These are phyloP conservation scores for Seiridium cupressi DNA, from an alignment of 2,329 filamentous ascomycete genomes.

Conservation along the genomic window DNA sequence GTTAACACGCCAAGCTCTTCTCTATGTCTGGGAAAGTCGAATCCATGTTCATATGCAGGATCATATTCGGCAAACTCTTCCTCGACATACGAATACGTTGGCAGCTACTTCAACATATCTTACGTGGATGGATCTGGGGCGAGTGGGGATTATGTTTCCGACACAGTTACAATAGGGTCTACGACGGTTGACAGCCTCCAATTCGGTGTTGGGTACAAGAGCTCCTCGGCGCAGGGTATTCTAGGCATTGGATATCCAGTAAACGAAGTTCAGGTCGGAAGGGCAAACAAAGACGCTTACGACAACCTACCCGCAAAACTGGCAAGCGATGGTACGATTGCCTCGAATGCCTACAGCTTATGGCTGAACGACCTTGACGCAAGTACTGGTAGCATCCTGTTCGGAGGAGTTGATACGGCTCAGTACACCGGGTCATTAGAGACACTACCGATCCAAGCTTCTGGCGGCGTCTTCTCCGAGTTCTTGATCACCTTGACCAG, in stretches of 20 bases:
- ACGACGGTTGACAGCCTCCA: conserved; percentile 56
- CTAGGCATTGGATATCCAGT: conserved; percentile 78
- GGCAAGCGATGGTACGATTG: conserved; percentile 58
- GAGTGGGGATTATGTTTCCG: conserved; percentile 75
- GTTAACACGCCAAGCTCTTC: conserved; percentile 64
- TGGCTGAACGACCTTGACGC: conserved; percentile 73
- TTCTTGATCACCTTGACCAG: conserved; percentile 69
- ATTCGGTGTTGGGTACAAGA: conserved; percentile 71
- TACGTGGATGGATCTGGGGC: conserved; percentile 83
- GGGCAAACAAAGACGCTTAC: conserved; percentile 54
- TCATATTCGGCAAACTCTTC: conserved; percentile 70
- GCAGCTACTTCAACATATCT: conserved; percentile 79
- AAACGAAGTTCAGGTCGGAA: conserved; percentile 74
- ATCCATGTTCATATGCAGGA: conserved; percentile 60
- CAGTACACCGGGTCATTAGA: conserved; percentile 62
- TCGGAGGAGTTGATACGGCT: conserved; percentile 70
- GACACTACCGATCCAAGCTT: conserved; percentile 64
- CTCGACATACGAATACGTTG: conserved; percentile 72
- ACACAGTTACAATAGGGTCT: conserved; percentile 63
- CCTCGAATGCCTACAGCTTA: conserved; percentile 68
- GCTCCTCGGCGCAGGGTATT: conserved; percentile 66
- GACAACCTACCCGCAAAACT: conserved; percentile 68
- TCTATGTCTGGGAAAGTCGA: conserved; percentile 49
- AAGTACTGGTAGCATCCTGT: conserved; percentile 66
- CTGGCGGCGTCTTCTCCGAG: conserved; percentile 51